phyloP scores from a whole-genome alignment of 2,329 filamentous ascomycete genomes.

The Hymenotorrendiella dingleyae region DNA sequence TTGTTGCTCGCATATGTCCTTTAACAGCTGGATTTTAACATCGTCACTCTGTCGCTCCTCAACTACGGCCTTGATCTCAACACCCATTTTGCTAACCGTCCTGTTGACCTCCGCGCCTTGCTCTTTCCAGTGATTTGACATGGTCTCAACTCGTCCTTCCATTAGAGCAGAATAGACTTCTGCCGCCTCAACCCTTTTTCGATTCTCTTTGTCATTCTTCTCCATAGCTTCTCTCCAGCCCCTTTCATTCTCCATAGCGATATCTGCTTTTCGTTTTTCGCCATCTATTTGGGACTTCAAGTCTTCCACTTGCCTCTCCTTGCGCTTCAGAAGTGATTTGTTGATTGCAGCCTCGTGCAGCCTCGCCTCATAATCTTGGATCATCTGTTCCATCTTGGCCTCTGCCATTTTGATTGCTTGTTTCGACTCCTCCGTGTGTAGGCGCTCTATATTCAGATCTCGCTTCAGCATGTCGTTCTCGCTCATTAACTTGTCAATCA shows the following conservation, averaged over 20 bases:
- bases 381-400: slow-evolving; percentile 64
- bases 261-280: slow-evolving; percentile 56
- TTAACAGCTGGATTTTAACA: slow-evolving; percentile 56
- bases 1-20: slow-evolving; percentile 68
- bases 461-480: slow-evolving; percentile 75
- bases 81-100: slow-evolving; percentile 42
- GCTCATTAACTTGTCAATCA: slow-evolving; percentile 75
- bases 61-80: slow-evolving; percentile 49
- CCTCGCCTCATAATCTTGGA: slow-evolving; percentile 63
- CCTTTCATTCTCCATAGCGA: slow-evolving; percentile 54
- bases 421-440: slow-evolving; percentile 64
- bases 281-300: slow-evolving; percentile 57
- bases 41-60: slow-evolving; percentile 54
- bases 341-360: slow-evolving; percentile 66
- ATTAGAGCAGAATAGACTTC: slow-evolving; percentile 59
- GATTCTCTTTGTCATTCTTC: slow-evolving; percentile 51
- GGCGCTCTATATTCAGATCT: slow-evolving; percentile 60
- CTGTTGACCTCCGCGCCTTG: slow-evolving; percentile 57
- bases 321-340: slow-evolving; percentile 62
- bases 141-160: slow-evolving; percentile 64
- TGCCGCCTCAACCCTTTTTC: slow-evolving; percentile 60
- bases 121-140: slow-evolving; percentile 60
- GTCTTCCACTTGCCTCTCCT: slow-evolving; percentile 69
- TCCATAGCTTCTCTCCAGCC: slow-evolving; percentile 61
- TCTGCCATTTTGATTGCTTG: slow-evolving; percentile 62